Percentiles rank a stretch among this genome's conserved stretches.
These are phyloP conservation scores for Myrica gale DNA, from an alignment of 306 rosid species.

Conservation along the genomic window DNA sequence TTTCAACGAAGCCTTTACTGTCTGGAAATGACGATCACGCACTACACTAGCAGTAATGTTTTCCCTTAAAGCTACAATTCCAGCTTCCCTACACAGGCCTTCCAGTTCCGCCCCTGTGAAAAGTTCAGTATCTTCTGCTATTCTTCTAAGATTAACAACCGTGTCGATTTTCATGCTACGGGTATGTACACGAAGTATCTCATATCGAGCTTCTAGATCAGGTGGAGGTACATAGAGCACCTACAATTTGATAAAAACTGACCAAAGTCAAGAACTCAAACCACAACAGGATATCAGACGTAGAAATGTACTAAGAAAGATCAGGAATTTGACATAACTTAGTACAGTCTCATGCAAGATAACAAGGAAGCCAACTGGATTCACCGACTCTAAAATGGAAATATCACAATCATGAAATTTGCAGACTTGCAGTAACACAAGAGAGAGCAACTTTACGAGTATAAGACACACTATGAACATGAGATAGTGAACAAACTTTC, in stretches of 20 bases:
- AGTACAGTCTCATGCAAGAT: not conserved
- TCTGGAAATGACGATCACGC: slow-evolving; percentile 61
- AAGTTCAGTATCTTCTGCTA: slow-evolving; percentile 73
- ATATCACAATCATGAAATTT: not conserved
- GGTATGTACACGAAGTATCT: slow-evolving; percentile 77
- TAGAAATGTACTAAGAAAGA: not conserved
- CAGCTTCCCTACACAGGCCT: slow-evolving; percentile 83
- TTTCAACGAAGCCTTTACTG: slow-evolving; percentile 56
- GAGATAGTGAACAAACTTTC: not conserved
- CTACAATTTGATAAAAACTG: slow-evolving; percentile 39
- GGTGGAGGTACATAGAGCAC: slow-evolving; percentile 91
- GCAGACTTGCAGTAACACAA: no score
- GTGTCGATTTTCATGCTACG: slow-evolving; percentile 53
- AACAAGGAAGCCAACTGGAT: not conserved
- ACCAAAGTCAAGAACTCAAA: slow-evolving; percentile 10
- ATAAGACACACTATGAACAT: not conserved
- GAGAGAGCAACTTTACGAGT: slow-evolving; percentile 1
- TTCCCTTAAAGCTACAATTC: slow-evolving; percentile 80
- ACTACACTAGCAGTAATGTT: slow-evolving; percentile 59
- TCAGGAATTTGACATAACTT: no score
- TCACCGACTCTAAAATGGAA: not conserved
- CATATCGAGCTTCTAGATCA: slow-evolving; percentile 73
- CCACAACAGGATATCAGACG: not conserved
- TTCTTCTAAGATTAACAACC: slow-evolving; percentile 61
- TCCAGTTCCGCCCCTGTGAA: slow-evolving; percentile 93